A percentile compares a stretch with the other conserved stretches of the same genome.
Conservation (phyloP, 495 filamentous ascomycete genomes). For the Aspergillus carlsbadensis region DNA sequence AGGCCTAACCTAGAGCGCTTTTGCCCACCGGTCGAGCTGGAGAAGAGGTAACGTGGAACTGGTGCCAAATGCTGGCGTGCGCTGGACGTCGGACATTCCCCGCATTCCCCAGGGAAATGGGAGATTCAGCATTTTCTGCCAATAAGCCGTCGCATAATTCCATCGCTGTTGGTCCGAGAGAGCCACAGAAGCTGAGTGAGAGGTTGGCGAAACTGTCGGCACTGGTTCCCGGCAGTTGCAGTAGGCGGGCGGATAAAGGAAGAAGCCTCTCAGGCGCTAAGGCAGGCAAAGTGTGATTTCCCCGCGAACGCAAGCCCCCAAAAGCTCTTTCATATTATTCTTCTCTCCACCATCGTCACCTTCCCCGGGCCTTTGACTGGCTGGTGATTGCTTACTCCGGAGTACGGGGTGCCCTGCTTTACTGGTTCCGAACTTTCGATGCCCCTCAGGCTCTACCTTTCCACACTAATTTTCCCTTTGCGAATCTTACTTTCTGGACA, state of each 20-base stretch:
- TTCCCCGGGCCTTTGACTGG: not conserved
- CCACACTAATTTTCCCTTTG: not conserved
- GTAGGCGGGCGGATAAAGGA: too few species aligned
- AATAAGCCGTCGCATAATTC: not conserved
- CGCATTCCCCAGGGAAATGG: not conserved
- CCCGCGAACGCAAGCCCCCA: not conserved
- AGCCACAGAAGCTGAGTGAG: not conserved
- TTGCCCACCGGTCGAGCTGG: constrained; percentile 4
- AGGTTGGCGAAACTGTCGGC: not conserved
- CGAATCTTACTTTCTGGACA: not conserved
- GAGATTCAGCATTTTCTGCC: constrained; percentile 1
- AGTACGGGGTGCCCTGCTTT: not conserved
- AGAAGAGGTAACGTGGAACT: constrained; percentile 4
- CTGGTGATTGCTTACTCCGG: not conserved
- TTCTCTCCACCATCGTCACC: not conserved
- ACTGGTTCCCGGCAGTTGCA: not conserved
- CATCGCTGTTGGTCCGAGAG: not conserved
- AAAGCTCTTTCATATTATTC: not conserved
- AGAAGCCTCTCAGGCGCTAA: too few species aligned
- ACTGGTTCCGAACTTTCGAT: not conserved
- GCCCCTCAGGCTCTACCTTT: not conserved
- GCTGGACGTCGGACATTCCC: constrained; percentile 2
- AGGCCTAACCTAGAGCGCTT: constrained; percentile 1
- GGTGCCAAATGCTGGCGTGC: not conserved
- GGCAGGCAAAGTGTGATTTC: too few species aligned